These are phyloP conservation scores for Rhizopogon vesiculosus DNA, from an alignment of 768 basidiomycete species.

Conservation along the genomic window DNA sequence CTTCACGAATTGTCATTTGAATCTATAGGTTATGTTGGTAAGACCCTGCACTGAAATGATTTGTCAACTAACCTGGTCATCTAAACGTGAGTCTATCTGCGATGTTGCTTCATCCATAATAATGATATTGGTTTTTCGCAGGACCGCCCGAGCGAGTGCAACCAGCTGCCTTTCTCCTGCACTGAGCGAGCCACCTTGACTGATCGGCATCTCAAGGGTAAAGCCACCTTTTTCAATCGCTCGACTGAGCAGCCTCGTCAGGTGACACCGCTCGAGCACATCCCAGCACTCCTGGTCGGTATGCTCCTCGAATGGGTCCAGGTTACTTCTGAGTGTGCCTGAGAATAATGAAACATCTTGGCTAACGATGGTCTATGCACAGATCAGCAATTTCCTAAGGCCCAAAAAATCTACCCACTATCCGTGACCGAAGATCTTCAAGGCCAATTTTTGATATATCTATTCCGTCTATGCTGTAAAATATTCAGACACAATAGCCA, in stretches of 20 bases:
- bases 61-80: slow-evolving; percentile 48
- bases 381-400: not conserved
- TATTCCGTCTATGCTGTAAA: slow-evolving; percentile 57
- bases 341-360: slow-evolving; percentile 75
- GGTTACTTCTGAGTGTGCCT: slow-evolving; percentile 67
- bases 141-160: slow-evolving; percentile 63
- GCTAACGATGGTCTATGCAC: slow-evolving; percentile 34
- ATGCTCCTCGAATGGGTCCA: slow-evolving; percentile 62
- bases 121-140: slow-evolving; percentile 60
- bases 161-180: slow-evolving; percentile 79
- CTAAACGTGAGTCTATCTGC: slow-evolving; percentile 65
- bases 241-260: slow-evolving; percentile 38
- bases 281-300: slow-evolving; percentile 59
- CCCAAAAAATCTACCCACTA: slow-evolving; percentile 34
- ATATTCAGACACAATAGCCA: not conserved
- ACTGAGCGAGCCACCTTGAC: slow-evolving; percentile 56
- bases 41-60: not conserved
- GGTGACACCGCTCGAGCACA: slow-evolving; percentile 62
- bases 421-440: slow-evolving; percentile 59
- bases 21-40: slow-evolving; percentile 38
- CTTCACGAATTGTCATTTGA: slow-evolving; percentile 68
- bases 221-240: slow-evolving; percentile 18
- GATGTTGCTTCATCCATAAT: slow-evolving; percentile 80
- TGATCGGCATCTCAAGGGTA: slow-evolving; percentile 58
- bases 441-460: slow-evolving; percentile 66